Conservation (phyloP, 169 alveolate genomes). For the Plasmodium relictum region DNA sequence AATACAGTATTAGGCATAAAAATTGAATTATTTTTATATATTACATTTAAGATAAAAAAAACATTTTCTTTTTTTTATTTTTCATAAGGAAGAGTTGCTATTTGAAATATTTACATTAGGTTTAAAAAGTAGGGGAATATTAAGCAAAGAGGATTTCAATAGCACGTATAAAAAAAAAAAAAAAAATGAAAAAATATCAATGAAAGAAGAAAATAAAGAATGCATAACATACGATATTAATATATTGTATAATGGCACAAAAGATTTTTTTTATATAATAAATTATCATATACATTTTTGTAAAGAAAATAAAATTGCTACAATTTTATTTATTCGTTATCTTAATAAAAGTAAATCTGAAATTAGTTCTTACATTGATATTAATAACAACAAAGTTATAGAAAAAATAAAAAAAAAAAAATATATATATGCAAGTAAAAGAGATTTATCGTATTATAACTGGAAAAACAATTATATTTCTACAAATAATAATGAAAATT, state of each 20-base stretch:
- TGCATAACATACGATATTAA: slow-evolving; percentile 30
- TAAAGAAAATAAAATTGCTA: slow-evolving; percentile 37
- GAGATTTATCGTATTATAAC: slow-evolving; percentile 55
- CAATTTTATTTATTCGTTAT: slow-evolving; percentile 69
- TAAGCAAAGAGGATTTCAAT: slow-evolving; percentile 64
- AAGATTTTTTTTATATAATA: slow-evolving; percentile 39
- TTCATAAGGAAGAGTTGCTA: slow-evolving; percentile 50
- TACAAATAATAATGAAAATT: slow-evolving; percentile 61
- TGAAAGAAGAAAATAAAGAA: slow-evolving; percentile 40
- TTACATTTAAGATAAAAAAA: not conserved
- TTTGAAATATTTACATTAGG: slow-evolving; percentile 70
- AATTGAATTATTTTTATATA: not conserved
- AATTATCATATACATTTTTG: slow-evolving; percentile 69
- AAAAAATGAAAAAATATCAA: slow-evolving; percentile 22
- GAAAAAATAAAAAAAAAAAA: slow-evolving; percentile 55
- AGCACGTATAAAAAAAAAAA: slow-evolving; percentile 39
- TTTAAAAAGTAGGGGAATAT: slow-evolving; percentile 50
- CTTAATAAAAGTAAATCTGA: slow-evolving; percentile 47
- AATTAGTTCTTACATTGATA: slow-evolving; percentile 68
- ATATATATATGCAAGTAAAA: slow-evolving; percentile 61
- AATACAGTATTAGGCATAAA: not conserved
- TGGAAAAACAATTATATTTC: slow-evolving; percentile 71
- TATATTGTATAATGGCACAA: slow-evolving; percentile 26
- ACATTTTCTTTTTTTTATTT: not conserved
- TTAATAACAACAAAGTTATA: slow-evolving; percentile 23